Base-by-base conservation (phyloP, 352 stramenopile species). In the Phytophthora macrochlamydospora region DNA sequence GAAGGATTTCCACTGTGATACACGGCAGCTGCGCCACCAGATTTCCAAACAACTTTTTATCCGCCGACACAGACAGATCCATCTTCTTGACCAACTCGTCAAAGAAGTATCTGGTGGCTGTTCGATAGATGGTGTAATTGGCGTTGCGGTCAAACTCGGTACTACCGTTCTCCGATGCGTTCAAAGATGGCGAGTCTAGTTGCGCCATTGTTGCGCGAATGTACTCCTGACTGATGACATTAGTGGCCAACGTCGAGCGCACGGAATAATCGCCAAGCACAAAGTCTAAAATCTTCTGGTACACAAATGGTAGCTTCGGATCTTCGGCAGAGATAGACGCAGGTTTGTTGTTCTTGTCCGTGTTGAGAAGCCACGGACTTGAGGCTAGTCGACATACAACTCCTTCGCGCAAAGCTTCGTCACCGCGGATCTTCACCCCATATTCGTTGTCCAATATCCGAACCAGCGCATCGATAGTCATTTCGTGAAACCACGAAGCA, bases 391-490 rank as follows among this genome's bases (percentile, higher is more conserved):
- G 77, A 56, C 86, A 92, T 5, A 94, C 18, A 38, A 94, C 57
- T n/a, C 69, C 62, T 69, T 93, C 84, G 14, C 86, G 84, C 43
- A 92, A 67, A 28, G 60, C 40, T 55, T 89, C 81, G 30, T 93
- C 76, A 4, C 84, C 84, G 56, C 81, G 77, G 62, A 90, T 85
- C 18, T 79, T 79, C 8, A 83, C 79, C 44, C 86, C 86, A 35
- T 91, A 90, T 44, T 93, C 83, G 58, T 91, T 92, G 61, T 86
- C 77, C 29, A 94, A 76, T 40, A 94, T 91, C 24, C 86, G 84
- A 52, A 73, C 55, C 14, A 94, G 69, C 5, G 83, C 83, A 40
- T 83, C 77, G 7, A 83, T 65, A 14, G 86, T 83, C 84, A 94
- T 92, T 69, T 93, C 84, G 18, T 82, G 81, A 54, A 78, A 89